Base-by-base conservation (phyloP, 2,329 filamentous ascomycete species). In the Alternaria atra region DNA sequence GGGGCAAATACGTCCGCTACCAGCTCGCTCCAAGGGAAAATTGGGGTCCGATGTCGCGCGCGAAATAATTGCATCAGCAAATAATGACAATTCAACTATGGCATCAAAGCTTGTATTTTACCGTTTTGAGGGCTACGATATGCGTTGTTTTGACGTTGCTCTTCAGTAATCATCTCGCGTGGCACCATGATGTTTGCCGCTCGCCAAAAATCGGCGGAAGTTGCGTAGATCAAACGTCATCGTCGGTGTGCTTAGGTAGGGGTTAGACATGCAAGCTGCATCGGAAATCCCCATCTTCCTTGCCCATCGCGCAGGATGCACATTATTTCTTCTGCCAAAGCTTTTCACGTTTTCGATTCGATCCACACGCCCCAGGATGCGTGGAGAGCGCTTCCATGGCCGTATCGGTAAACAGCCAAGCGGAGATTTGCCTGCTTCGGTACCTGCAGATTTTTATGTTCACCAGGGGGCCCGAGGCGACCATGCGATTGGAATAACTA, bases 21-120 rank as follows among this genome's bases (percentile, higher is more conserved):
- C 95, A 97, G 81, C 81, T 90, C 62, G 98, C 98, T 75, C 95
- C 95, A 46, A 84, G 90, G 61, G 90, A 93, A 73, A 95, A 98
- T 77, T 99, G 95, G 95, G 95, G 95, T 0, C 95, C 95, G 1
- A 88, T 97, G 87, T 76, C 77, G 34, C 78, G 82, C 58, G 83
- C 83, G 17, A 84, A 83, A 73, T 78, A 68, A 67, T 52, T 44
- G 48, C 20, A 39, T 27, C 44, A 43, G 12, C 32, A 29, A 55
- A 51, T 60, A 42, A 39, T 20, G 48, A 40, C 32, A 39, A 29
- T 48, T 30, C 23, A 48, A 39, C 32, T 30, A 43, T 15, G 9
- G n/a, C 12, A 32, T 34, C 53, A 23, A 25, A 57, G 47, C 29
- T 35, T 20, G 29, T 29, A 27, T 29, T 20, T 29, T 48, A 25